Evolutionary conservation across 495 filamentous ascomycete species (phyloP), one percentile per base, ranked within the genome.

Genomic region (Hypomontagnella submonticulosa): DNA sequence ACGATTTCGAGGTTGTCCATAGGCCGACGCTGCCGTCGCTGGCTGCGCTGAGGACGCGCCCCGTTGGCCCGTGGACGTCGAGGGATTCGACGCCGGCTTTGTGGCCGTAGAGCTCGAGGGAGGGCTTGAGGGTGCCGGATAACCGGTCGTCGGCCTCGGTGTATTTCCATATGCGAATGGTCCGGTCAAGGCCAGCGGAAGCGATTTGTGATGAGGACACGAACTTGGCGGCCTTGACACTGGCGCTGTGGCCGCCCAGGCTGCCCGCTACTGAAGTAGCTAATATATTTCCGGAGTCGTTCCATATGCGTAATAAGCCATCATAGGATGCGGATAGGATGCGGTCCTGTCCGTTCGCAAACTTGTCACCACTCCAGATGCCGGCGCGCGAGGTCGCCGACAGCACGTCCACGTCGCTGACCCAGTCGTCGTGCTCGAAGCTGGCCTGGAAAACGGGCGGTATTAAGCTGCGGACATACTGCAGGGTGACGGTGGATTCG

Each of bases 361-460:
- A 70, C 55, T 66, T 62, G 48, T 76, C 60, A 73, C 75, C 73
- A 13, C 72, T 75, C 86, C 85, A 88, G 41, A 75, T 77, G 16
- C 81, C 87, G 16, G 90, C 87, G 38, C 80, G 75, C 11, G 88
- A 92, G 33, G 82, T 86, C 15, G 67, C 74, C 0, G 90, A 93
- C 15, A 94, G 83, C 4, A 96, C 87, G 70, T 97, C 92, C n/a
- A 97, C 89, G n/a, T 86, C 83, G 73, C 89, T 90, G 32, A 99
- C 90, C 95, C 95, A 99, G 71, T 97, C 94, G 70, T 97, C 93
- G 73, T 98, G 93, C 78, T 97, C 87, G 76, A 96, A 97, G 54
- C 89, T 91, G 4, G 93, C 87, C 40, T 93, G 86, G 73, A 92
- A 90, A 10, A 89, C 79, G 16, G 95, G 96, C 0, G 95, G 95